Evolutionary conservation across 129 eudicot species (phyloP).

Genomic region (Flaveria brownii): DNA sequence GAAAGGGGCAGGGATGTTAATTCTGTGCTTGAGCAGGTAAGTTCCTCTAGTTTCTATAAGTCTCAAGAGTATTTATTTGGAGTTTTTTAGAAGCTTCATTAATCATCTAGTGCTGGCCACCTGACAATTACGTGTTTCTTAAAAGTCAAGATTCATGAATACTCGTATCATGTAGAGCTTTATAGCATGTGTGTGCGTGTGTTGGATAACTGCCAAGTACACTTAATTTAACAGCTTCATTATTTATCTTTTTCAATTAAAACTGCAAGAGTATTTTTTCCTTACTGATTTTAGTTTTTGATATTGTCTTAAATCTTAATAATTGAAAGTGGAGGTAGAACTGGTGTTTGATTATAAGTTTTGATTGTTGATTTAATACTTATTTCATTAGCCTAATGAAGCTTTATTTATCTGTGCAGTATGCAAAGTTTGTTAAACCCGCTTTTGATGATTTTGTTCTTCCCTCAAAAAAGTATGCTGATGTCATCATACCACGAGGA

Average conservation of each 20-base stretch:
- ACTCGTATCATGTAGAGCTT: too few relatives aligned
- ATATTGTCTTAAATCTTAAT: conserved; percentile 1
- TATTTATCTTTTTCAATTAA: too few relatives aligned
- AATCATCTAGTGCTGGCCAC: too few relatives aligned
- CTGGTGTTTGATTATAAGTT: background rate
- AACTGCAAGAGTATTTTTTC: background rate
- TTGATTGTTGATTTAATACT: background rate
- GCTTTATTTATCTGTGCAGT: conserved; percentile 49
- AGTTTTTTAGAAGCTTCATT: background rate
- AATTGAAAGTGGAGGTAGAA: conserved; percentile 5
- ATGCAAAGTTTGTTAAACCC: conserved; percentile 96
- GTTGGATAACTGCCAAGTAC: too few relatives aligned
- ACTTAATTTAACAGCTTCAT: too few relatives aligned
- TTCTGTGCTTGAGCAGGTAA: conserved; percentile 92
- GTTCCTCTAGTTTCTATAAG: conserved; percentile 19
- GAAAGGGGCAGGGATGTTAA: conserved; percentile 93
- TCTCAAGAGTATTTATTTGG: background rate
- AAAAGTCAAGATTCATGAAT: too few relatives aligned
- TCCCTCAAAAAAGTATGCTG: conserved; percentile 95
- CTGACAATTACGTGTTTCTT: too few relatives aligned
- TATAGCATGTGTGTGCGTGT: too few relatives aligned
- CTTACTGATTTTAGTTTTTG: background rate
- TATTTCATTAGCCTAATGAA: conserved; percentile 8
- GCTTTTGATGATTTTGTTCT: conserved; percentile 96
- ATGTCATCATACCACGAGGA: conserved; percentile 97